Base-by-base conservation (phyloP, 306 rosid species). In the Lotus japonicus region DNA sequence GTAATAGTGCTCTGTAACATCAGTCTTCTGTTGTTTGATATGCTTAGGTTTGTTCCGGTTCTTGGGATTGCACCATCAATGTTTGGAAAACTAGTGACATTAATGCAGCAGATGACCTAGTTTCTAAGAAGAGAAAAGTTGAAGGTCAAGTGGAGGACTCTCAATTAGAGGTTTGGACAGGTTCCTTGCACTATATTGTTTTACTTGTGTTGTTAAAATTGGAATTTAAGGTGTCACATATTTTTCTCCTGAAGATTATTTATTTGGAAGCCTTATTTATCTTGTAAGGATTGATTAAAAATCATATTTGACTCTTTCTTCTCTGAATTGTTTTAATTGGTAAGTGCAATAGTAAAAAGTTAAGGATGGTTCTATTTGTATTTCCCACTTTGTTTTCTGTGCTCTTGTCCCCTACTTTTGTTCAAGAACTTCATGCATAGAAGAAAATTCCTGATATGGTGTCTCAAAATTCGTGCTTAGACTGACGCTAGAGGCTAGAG, bases 1-100 rank as follows among this genome's bases (percentile, higher is more conserved):
- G 39, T 65, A 12, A 38, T 5, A 9, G 16, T 64, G 19, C 56
- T 80, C 52, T 35, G 44, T 77, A 43, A 68, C 75, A 63, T 58
- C 23, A 52, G 36, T 16, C 58, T 59, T 58, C 16, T 66, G 36
- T 18, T 44, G 10, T 77, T 68, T 13, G 58, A 57, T 74, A n/a
- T n/a, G n/a, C n/a, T n/a, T n/a, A 94, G 97, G 78, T 94, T 52
- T 94, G 99, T 77, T 94, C 99, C 33, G 95, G 96, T 78, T 88
- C 97, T 70, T 90, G 99, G 97, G 99, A 94, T 85, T 82, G 79
- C 74, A 85, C 82, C 28, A 88, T 94, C 84, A 94, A 83, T 71
- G 60, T 94, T 61, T 90, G 99, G 99, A 77, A 58, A 61, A 85
- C 87, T 19, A 81, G 72, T 75, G 87, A 82, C 73, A 72, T 44